These are phyloP conservation scores for Fallopia convolvulus DNA, from an alignment of 148 eudicot species.

Conservation along the genomic window DNA sequence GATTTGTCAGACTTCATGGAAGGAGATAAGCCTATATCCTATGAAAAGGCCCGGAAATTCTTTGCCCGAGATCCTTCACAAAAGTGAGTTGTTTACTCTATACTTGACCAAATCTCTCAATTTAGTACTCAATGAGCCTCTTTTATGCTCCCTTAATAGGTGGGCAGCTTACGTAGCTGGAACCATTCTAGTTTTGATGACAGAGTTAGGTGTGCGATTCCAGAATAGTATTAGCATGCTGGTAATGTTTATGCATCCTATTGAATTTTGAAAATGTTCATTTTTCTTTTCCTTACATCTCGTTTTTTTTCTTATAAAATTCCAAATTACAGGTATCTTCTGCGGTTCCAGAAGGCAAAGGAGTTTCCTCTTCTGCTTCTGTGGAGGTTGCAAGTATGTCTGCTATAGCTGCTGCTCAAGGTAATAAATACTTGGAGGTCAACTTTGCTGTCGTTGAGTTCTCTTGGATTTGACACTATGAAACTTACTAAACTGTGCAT, in stretches of 20 bases:
- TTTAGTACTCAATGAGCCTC: not conserved
- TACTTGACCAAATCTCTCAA: slow-evolving; percentile 17
- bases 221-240: slow-evolving; percentile 88
- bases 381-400: slow-evolving; percentile 99
- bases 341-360: slow-evolving; percentile 99
- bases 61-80: slow-evolving; percentile 96
- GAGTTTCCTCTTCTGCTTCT: slow-evolving; percentile 97
- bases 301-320: not conserved
- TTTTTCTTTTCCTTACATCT: not conserved
- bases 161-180: slow-evolving; percentile 99
- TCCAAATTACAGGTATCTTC: slow-evolving; percentile 67
- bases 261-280: not conserved
- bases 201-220: slow-evolving; percentile 76
- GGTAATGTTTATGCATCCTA: slow-evolving; percentile 31
- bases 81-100: slow-evolving; percentile 36
- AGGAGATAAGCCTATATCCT: slow-evolving; percentile 73
- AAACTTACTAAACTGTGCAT: not conserved
- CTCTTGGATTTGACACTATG: not conserved
- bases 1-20: slow-evolving; percentile 89
- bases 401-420: slow-evolving; percentile 96
- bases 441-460: not conserved
- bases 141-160: slow-evolving; percentile 28
- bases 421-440: slow-evolving; percentile 23
- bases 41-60: slow-evolving; percentile 68
- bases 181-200: slow-evolving; percentile 88